Evolutionary conservation across 805 yeast species (phyloP).

Genomic region (Dipodascopsis uninucleata): DNA sequence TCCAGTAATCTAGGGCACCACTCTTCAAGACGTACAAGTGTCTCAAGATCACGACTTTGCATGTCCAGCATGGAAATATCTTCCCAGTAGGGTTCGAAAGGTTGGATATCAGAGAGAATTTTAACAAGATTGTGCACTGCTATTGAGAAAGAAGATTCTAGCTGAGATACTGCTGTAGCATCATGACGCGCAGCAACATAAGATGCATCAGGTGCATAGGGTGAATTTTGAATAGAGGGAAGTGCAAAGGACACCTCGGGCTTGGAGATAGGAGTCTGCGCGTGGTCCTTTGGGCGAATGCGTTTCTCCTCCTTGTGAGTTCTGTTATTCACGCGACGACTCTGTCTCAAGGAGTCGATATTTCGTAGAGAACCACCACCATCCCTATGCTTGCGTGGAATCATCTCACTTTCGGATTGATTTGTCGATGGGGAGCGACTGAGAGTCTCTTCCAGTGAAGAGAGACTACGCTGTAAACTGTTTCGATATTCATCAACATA

Average conservation of each 20-base stretch:
- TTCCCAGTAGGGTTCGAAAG: constrained; percentile 43
- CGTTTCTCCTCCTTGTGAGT: too few relatives aligned
- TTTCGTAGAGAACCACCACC: too few relatives aligned
- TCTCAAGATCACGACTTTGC: constrained; percentile 38
- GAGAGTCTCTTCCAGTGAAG: constrained; percentile 17
- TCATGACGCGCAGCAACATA: constrained; percentile 31
- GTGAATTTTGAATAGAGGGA: constrained; percentile 5
- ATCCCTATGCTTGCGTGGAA: too few relatives aligned
- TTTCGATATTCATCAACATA: constrained; percentile 7
- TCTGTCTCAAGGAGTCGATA: too few relatives aligned
- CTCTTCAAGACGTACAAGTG: constrained; percentile 41
- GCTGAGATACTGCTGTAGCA: constrained; percentile 40
- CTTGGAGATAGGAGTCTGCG: background rate
- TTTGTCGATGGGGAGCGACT: constrained; percentile 8
- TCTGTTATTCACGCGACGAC: too few relatives aligned
- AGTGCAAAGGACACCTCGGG: constrained; percentile 22
- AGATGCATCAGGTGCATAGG: constrained; percentile 25
- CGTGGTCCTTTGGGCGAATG: background rate
- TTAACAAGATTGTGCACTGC: constrained; percentile 43
- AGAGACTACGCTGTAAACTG: constrained; percentile 13
- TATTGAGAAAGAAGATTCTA: constrained; percentile 43
- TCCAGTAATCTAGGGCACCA: constrained; percentile 43
- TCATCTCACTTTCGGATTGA: too few relatives aligned
- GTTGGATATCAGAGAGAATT: constrained; percentile 42
- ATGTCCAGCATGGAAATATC: constrained; percentile 39